phyloP scores from a whole-genome alignment of 495 filamentous ascomycete species.

The Neurospora discreta region DNA sequence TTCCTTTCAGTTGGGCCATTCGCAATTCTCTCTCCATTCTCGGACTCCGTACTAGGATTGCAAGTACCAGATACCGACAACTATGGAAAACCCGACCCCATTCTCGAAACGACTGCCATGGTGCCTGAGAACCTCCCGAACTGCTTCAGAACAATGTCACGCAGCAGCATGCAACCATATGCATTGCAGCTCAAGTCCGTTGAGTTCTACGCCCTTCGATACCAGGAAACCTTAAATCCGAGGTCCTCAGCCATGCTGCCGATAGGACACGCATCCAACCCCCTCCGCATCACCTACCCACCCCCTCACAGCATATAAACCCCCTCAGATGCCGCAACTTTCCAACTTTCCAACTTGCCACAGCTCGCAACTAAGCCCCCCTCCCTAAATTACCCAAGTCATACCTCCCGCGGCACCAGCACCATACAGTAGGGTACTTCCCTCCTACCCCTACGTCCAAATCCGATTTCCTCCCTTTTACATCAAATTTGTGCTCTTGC shows the following conservation, averaged over 20 bases:
- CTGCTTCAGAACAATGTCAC: not conserved
- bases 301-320: not conserved
- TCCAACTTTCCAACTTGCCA: not conserved
- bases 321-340: not conserved
- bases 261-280: not conserved
- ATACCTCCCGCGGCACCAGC: not conserved
- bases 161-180: not conserved
- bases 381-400: not conserved
- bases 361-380: not conserved
- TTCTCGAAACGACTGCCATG: too few species aligned
- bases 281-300: not conserved
- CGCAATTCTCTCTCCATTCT: too few species aligned
- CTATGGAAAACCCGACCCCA: too few species aligned
- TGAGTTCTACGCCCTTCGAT: not conserved
- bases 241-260: not conserved
- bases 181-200: not conserved
- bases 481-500: too few species aligned
- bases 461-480: not conserved
- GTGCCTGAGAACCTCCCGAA: too few species aligned
- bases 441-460: not conserved
- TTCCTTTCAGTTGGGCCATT: too few species aligned
- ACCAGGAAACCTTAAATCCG: not conserved
- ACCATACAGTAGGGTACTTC: too few species aligned
- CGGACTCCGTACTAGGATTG: too few species aligned
- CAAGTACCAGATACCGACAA: too few species aligned